These are phyloP conservation scores for Panicum virgatum DNA, from an alignment of 202 grass and related monocot genomes.

Conservation along the genomic window DNA sequence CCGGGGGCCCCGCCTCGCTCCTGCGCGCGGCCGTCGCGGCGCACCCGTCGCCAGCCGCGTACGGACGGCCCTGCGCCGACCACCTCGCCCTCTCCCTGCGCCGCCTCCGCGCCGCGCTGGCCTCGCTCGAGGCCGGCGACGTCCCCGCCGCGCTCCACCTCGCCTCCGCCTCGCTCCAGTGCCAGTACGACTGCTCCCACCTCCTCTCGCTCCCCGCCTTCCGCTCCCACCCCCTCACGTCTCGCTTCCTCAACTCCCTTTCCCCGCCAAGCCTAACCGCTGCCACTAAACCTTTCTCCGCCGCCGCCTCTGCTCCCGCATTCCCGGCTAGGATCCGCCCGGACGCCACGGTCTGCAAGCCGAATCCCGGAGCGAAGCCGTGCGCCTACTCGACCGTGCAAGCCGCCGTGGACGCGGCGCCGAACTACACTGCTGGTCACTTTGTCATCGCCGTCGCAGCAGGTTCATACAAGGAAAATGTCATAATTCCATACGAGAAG, in stretches of 20 bases:
- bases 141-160: conserved; percentile 51
- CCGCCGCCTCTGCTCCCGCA: background rate
- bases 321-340: conserved; percentile 38
- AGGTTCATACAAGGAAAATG: conserved; percentile 68
- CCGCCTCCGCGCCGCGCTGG: conserved; percentile 49
- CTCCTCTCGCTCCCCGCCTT: conserved; percentile 51
- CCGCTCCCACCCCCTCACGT: conserved; percentile 44
- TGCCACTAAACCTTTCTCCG: conserved; percentile 8
- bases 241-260: conserved; percentile 45
- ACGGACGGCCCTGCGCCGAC: conserved; percentile 50
- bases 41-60: conserved; percentile 37
- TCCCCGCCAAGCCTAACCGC: conserved; percentile 23
- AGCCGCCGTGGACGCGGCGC: conserved; percentile 55
- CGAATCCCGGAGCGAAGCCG: background rate
- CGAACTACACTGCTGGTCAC: conserved; percentile 38
- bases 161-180: conserved; percentile 62
- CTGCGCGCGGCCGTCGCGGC: conserved; percentile 33
- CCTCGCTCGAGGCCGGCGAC: conserved; percentile 41
- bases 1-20: conserved; percentile 24
- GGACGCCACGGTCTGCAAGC: conserved; percentile 64
- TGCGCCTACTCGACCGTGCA: conserved; percentile 61
- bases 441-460: conserved; percentile 54
- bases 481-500: conserved; percentile 60
- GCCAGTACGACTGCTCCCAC: conserved; percentile 71
- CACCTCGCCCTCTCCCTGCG: conserved; percentile 67